A percentile compares a stretch with the other conserved stretches of the same genome.
Conservation (phyloP, 2,329 filamentous ascomycete genomes). For the Tolypocladium ovalisporum region DNA sequence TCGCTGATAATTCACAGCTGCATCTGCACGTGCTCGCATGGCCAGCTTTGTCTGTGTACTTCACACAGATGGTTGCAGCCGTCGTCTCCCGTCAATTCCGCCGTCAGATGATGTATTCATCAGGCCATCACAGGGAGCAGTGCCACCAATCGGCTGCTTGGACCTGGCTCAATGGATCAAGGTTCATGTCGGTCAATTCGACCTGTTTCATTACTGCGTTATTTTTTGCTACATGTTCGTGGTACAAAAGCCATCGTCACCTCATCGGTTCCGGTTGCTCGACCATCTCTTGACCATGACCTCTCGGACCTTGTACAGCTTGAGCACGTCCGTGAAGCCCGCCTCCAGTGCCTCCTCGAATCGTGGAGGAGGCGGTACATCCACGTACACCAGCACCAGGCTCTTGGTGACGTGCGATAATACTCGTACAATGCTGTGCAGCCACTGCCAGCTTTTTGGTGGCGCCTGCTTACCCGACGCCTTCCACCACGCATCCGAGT, state of each 20-base stretch:
- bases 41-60: not conserved
- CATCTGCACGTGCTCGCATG: not conserved
- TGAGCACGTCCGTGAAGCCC: constrained; percentile 54
- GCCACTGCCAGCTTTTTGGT: constrained; percentile 60
- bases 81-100: too few relatives aligned
- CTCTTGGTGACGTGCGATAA: constrained; percentile 86
- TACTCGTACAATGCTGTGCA: constrained; percentile 84
- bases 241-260: not conserved
- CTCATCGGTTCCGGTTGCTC: constrained; percentile 57
- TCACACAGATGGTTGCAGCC: too few relatives aligned
- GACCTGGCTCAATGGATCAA: not conserved
- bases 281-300: constrained; percentile 76
- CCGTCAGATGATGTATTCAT: not conserved
- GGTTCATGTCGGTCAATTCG: not conserved
- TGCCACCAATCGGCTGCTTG: not conserved
- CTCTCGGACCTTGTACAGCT: constrained; percentile 66
- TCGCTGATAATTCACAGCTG: too few relatives aligned
- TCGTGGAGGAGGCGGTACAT: constrained; percentile 61
- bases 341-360: constrained; percentile 30
- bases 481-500: constrained; percentile 64
- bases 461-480: constrained; percentile 38
- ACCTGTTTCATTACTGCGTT: not conserved
- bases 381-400: constrained; percentile 80
- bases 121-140: not conserved
- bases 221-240: not conserved